Base-by-base conservation (phyloP, 164 flowering plant genomes). In the Tetracentron sinense region DNA sequence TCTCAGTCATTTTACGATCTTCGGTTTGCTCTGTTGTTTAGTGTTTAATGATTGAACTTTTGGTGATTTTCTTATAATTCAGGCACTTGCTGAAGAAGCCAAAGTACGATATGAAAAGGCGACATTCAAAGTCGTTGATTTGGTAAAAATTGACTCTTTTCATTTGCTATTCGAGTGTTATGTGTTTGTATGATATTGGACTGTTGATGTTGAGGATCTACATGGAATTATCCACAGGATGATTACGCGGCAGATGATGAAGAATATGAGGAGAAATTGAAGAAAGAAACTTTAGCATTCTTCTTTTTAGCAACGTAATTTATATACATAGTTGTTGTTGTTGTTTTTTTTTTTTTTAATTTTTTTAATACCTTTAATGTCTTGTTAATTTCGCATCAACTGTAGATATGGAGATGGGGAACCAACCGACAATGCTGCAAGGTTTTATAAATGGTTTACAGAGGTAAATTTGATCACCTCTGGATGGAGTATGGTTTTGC, bases 361-460 rank as follows among this genome's bases (percentile, higher is more conserved):
- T 35, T 12, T 11, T 22, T 12, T 30, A 23, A 26, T 30, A 6
- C n/a, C 7, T 3, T 57, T 56, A 19, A 48, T 1, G 27, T 30
- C 47, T 30, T 14, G 50, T 30, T 17, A 55, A 23, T 15, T 68
- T 57, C 27, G 30, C 16, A 30, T 66, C 48, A 42, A 50, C 62
- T 54, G 47, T 54, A 68, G 75, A 22, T 74, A 72, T 68, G 78
- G 58, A 65, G 79, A 72, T 38, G 98, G 98, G 65, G 98, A 93
- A 69, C 98, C 98, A n/a, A 93, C 98, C 0, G 98, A 93, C 57
- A 93, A 90, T 78, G 94, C 97, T 3, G 98, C 98, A 0, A 82
- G 94, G 63, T 93, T 93, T 67, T 93, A 87, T 57, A 93, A 93
- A 67, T 93, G 98, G 98, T 90, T 90, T 66, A 55, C 80, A 0